These are phyloP conservation scores for Aspergillus clavatus DNA, from an alignment of 2,329 filamentous ascomycete genomes.

Conservation along the genomic window DNA sequence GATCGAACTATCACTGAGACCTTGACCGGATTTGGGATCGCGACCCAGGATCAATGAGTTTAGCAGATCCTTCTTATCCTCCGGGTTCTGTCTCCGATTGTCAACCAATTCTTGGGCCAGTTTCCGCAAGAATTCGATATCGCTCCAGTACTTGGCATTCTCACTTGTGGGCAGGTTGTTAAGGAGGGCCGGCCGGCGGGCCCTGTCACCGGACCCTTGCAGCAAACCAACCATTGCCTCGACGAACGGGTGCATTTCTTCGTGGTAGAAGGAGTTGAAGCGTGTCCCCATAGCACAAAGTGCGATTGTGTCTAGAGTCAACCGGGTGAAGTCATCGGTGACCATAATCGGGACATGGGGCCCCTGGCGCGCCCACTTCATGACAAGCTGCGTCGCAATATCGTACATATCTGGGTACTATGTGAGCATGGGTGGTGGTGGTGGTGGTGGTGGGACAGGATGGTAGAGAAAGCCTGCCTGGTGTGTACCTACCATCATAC, in stretches of 20 bases:
- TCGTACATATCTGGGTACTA: constrained; percentile 35
- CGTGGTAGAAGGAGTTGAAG: constrained; percentile 70
- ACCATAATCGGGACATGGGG: constrained; percentile 53
- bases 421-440: too few species aligned
- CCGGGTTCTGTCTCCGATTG: constrained; percentile 52
- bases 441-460: too few species aligned
- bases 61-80: constrained; percentile 61
- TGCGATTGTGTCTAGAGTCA: constrained; percentile 67
- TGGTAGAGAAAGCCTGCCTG: too few species aligned
- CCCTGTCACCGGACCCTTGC: constrained; percentile 50
- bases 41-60: constrained; percentile 64
- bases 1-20: constrained; percentile 59
- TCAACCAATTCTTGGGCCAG: constrained; percentile 58
- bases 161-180: constrained; percentile 41
- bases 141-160: constrained; percentile 28
- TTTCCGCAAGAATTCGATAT: constrained; percentile 45
- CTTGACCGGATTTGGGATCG: constrained; percentile 63
- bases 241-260: constrained; percentile 66
- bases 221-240: constrained; percentile 63
- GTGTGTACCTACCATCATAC: constrained; percentile 33
- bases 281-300: constrained; percentile 67
- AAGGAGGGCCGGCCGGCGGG: constrained; percentile 45
- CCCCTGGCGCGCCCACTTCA: constrained; percentile 48
- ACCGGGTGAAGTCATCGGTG: constrained; percentile 65
- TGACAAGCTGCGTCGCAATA: constrained; percentile 35